These are phyloP conservation scores for Pleurotus citrinopileatus DNA, from an alignment of 768 basidiomycete genomes.

Conservation along the genomic window DNA sequence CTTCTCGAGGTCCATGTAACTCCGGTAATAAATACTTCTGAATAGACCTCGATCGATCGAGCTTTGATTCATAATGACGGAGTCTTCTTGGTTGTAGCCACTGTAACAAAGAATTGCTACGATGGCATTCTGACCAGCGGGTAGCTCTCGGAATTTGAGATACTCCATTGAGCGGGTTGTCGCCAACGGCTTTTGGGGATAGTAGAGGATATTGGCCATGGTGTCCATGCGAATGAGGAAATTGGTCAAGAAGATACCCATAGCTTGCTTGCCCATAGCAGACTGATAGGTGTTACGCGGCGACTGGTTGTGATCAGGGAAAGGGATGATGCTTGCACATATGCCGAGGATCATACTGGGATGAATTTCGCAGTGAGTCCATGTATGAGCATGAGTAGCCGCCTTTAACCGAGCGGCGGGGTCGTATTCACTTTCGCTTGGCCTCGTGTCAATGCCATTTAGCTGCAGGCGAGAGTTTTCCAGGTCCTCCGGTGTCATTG, in stretches of 20 bases:
- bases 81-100: conserved; percentile 99
- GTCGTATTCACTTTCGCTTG: conserved; percentile 74
- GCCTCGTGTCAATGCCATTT: conserved; percentile 52
- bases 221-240: conserved; percentile 99
- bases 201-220: conserved; percentile 99
- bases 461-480: conserved; percentile 76
- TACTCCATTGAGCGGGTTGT: conserved; percentile 99
- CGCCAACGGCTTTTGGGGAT: conserved; percentile 97
- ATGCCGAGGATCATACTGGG: conserved; percentile 99
- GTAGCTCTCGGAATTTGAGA: conserved; percentile 96
- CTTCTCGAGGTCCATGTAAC: conserved; percentile 98
- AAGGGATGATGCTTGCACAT: conserved; percentile 98
- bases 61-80: conserved; percentile 99
- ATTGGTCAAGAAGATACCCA: conserved; percentile 98
- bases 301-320: conserved; percentile 99
- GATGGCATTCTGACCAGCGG: conserved; percentile 98
- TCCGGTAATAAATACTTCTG: conserved; percentile 97
- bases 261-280: conserved; percentile 99
- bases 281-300: conserved; percentile 99
- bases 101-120: conserved; percentile 99
- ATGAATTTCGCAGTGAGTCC: conserved; percentile 99
- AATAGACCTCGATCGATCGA: conserved; percentile 98
- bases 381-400: conserved; percentile 81
- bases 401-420: conserved; percentile 88
- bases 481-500: conserved; percentile 96